Evolutionary conservation across 129 eudicot species (phyloP), one percentile per base, ranked within the genome.

Genomic region (Sambucus nigra): DNA sequence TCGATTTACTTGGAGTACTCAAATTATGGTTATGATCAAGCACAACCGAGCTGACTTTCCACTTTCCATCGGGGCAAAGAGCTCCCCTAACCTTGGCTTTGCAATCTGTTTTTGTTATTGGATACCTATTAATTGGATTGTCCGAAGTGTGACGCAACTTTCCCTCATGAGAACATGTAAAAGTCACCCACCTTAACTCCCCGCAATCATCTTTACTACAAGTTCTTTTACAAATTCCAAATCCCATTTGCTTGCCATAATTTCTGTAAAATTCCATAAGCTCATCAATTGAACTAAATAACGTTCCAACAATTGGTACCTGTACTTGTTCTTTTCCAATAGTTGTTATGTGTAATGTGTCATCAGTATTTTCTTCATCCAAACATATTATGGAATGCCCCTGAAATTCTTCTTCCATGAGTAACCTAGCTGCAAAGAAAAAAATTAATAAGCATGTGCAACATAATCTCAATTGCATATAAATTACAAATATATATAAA

Each of bases 231-330:
- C 28, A 20, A 7, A 49, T n/a, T 3, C 5, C 54, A 49, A 49
- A 49, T 3, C 54, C 54, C 21, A 13, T 24, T 23, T 20, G 8
- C 21, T 49, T 49, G 15, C 27, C 54, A 49, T 49, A 20, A 19
- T 21, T 24, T 19, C 8, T 5, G 22, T 49, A 49, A 7, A 13
- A 49, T 3, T 21, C 29, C 0, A 16, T 9, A 21, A 23, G 0
- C 9, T 49, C 29, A 24, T 24, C 54, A 10, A 5, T 11, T 6
- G 28, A 49, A n/a, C 22, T 23, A 49, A 49, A 49, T 2, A 11
- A 49, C 54, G 22, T 49, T 7, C 54, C 28, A 49, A 49, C 54
- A 4, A 5, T 49, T 2, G 54, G 54, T 21, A 5, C 54, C 21
- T 20, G 11, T 24, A 49, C 28, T 11, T 11, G 3, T 9, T 23